Conservation (phyloP, 1,139 yeast species). For the Saccharomycopsis crataegensis region DNA sequence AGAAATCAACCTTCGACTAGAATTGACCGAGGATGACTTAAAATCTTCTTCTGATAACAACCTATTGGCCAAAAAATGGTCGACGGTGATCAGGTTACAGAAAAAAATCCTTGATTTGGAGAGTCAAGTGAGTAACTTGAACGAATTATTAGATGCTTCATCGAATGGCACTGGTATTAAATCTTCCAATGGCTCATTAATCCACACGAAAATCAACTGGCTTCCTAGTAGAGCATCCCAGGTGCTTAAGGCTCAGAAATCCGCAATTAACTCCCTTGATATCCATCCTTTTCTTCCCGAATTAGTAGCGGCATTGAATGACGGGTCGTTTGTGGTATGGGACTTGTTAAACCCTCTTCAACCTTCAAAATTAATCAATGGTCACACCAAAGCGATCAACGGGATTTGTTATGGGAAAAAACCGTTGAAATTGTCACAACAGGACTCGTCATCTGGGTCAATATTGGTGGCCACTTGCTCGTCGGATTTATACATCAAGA, state of each 20-base stretch:
- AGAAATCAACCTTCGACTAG: slow-evolving; percentile 20
- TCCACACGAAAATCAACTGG: slow-evolving; percentile 48
- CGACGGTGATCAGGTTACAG: slow-evolving; percentile 75
- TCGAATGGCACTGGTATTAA: slow-evolving; percentile 14
- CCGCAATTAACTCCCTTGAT: slow-evolving; percentile 54
- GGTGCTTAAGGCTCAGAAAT: slow-evolving; percentile 47
- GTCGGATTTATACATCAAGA: slow-evolving; percentile 63
- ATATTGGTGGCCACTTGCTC: slow-evolving; percentile 56
- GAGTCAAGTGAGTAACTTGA: slow-evolving; percentile 23
- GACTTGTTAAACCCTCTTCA: slow-evolving; percentile 57
- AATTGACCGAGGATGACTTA: slow-evolving; percentile 21
- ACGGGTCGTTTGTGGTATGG: slow-evolving; percentile 74
- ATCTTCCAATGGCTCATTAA: slow-evolving; percentile 27
- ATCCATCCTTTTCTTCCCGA: slow-evolving; percentile 71
- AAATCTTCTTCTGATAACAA: slow-evolving; percentile 25
- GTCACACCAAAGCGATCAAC: slow-evolving; percentile 71
- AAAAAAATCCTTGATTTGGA: slow-evolving; percentile 59
- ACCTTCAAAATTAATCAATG: slow-evolving; percentile 61
- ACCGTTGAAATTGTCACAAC: slow-evolving; percentile 22
- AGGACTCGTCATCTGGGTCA: slow-evolving; percentile 12
- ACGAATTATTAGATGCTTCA: slow-evolving; percentile 12
- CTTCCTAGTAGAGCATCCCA: slow-evolving; percentile 52
- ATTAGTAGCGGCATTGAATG: slow-evolving; percentile 61
- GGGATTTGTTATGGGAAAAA: slow-evolving; percentile 48
- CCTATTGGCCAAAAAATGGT: slow-evolving; percentile 81